phyloP scores from a whole-genome alignment of 148 eudicot genomes.

The Nyssa sinensis region DNA sequence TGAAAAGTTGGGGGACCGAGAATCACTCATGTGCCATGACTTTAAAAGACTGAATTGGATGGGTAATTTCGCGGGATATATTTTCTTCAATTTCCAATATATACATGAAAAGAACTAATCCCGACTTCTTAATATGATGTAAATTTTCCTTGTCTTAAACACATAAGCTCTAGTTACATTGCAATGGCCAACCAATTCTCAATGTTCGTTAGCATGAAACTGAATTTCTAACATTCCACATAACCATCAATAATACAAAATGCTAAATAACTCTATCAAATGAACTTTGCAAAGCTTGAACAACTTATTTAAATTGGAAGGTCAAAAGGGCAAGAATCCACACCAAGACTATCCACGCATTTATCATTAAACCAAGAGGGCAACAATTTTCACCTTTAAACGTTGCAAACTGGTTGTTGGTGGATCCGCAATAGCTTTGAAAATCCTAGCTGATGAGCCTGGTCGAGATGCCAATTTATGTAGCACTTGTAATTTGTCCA shows the following conservation, averaged over 20 bases:
- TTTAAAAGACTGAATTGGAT: neutral
- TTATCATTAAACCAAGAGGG: neutral
- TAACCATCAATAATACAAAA: neutral
- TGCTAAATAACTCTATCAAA: neutral
- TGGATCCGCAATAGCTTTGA: constrained; percentile 98
- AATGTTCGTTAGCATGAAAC: neutral
- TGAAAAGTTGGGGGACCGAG: neutral
- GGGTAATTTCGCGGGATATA: neutral
- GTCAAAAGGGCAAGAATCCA: neutral
- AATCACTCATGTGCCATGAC: neutral
- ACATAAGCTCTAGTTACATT: neutral
- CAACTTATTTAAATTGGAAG: neutral
- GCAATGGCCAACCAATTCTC: neutral
- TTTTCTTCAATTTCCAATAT: neutral
- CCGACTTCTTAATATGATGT: neutral
- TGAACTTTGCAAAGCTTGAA: neutral
- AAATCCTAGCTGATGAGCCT: constrained; percentile 70
- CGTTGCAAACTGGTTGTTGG: constrained; percentile 98
- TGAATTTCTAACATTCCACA: neutral
- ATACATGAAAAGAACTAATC: neutral
- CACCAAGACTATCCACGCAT: neutral
- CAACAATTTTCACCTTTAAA: constrained; percentile 55
- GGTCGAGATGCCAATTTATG: constrained; percentile 66
- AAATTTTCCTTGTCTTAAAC: neutral
- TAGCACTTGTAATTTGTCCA: constrained; percentile 78